Evolutionary conservation across 129 eudicot species (phyloP), one percentile per base, ranked within the genome.

Genomic region (Chrysanthemum seticuspe): DNA sequence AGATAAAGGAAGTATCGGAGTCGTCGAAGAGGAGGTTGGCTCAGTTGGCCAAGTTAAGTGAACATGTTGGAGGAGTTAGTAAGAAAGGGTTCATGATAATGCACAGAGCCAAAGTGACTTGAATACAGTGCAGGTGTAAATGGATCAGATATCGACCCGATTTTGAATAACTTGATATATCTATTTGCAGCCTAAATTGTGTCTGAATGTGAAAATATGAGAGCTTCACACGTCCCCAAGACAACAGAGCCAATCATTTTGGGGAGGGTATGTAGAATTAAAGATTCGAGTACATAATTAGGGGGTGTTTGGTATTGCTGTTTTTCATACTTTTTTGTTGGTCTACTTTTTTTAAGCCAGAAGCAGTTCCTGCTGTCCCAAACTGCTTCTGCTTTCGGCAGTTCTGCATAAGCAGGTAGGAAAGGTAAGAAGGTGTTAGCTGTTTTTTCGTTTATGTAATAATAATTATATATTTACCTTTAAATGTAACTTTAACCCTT

Each of bases 61-160:
- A 93, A 70, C 88, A 93, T 51, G 84, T 87, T 11, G 91, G 82
- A 44, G 98, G 90, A 21, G 80, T 83, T 25, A 73, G 87, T 47
- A 82, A 78, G 67, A 87, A 85, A 72, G 94, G 91, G 82, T 93
- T 89, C 70, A 77, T 89, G 98, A 75, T 89, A 55, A 85, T 85
- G 95, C 96, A 93, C 76, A 84, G 94, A 75, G 84, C 98, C 27
- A 89, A 85, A 74, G 92, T 93, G 74, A 76, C 89, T 56, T 87
- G 44, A 79, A 48, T 19, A 12, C 64, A 62, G 36, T 31, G 36
- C 36, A 31, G 51, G 12, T 70, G 80, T 29, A 68, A 76, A 60
- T 27, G 69, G 68, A 57, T 68, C 23, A 47, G 50, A 68, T 68
- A 47, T 58, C 5, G 18, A 53, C 63, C 52, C 29, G 54, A 31